Conservation (phyloP, 2,329 filamentous ascomycete species). For the Colletotrichum cuscutae region DNA sequence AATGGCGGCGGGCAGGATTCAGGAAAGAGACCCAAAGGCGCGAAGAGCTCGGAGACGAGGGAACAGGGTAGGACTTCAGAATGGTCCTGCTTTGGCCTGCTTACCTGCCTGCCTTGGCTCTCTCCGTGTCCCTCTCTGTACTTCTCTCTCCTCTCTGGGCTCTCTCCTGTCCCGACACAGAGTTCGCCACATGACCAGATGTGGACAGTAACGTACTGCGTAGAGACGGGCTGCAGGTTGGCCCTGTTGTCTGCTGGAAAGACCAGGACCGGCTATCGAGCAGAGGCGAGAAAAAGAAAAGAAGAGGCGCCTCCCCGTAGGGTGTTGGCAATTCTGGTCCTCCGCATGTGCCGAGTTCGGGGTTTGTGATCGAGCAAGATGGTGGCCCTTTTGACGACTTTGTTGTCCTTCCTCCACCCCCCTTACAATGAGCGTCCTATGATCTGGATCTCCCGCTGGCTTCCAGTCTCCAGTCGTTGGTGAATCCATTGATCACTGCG, state of each 20-base stretch:
- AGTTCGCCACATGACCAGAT: not conserved
- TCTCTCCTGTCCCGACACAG: not conserved
- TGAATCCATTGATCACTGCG: not conserved
- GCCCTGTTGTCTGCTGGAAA: not conserved
- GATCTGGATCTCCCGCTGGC: conserved; percentile 16
- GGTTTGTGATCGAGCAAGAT: conserved; percentile 6
- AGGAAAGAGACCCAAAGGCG: not conserved
- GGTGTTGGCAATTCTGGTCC: not conserved
- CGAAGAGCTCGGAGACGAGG: not conserved
- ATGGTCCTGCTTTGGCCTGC: not conserved
- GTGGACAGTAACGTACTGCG: not conserved
- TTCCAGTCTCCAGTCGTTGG: not conserved
- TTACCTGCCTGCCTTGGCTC: not conserved
- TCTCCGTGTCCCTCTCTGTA: not conserved
- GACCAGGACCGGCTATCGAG: not conserved
- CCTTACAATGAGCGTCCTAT: conserved; percentile 13
- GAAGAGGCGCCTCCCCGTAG: not conserved
- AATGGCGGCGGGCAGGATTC: not conserved
- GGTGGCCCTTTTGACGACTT: not conserved
- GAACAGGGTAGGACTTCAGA: not conserved
- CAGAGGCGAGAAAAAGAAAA: not conserved
- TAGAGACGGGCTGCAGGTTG: not conserved
- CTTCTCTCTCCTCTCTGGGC: not conserved
- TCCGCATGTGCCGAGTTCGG: conserved; percentile 28
- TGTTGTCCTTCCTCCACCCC: not conserved